Conservation (phyloP, 176 grass and related monocot genomes). For the Aegilops tauschii region DNA sequence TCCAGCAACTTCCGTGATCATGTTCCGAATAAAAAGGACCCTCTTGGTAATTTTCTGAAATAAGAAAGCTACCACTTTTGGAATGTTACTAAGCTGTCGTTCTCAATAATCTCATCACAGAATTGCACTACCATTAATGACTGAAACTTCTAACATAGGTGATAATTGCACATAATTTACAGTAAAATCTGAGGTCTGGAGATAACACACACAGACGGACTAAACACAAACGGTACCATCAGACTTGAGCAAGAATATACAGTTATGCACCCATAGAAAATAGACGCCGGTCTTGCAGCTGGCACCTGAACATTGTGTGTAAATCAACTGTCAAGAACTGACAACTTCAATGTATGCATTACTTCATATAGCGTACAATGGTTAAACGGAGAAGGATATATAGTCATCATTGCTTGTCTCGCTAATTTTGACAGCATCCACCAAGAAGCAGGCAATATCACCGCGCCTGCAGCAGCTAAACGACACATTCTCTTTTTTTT, state of each 20-base stretch:
- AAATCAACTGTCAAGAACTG: not conserved
- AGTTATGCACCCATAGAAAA: not conserved
- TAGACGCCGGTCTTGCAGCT: not conserved
- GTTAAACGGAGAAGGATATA: not conserved
- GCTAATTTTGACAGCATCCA: not conserved
- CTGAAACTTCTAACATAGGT: not conserved
- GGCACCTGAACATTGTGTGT: not conserved
- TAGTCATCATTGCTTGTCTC: not conserved
- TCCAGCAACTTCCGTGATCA: conserved; percentile 34
- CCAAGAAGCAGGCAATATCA: not conserved
- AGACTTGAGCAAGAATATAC: not conserved
- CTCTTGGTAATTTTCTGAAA: conserved; percentile 42
- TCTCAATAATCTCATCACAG: not conserved
- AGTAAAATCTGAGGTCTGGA: not conserved
- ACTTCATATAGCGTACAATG: not conserved
- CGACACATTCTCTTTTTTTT: not conserved
- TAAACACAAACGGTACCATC: not conserved
- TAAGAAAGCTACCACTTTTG: not conserved
- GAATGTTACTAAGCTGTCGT: not conserved
- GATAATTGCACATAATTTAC: not conserved
- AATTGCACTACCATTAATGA: not conserved
- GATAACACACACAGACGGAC: not conserved
- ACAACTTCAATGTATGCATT: not conserved
- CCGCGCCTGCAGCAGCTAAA: not conserved
- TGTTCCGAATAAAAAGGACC: not conserved